A percentile compares a stretch with the other conserved stretches of the same genome.
Conservation (phyloP, 257 asterid species). For the Fraxinus quadrangulata region DNA sequence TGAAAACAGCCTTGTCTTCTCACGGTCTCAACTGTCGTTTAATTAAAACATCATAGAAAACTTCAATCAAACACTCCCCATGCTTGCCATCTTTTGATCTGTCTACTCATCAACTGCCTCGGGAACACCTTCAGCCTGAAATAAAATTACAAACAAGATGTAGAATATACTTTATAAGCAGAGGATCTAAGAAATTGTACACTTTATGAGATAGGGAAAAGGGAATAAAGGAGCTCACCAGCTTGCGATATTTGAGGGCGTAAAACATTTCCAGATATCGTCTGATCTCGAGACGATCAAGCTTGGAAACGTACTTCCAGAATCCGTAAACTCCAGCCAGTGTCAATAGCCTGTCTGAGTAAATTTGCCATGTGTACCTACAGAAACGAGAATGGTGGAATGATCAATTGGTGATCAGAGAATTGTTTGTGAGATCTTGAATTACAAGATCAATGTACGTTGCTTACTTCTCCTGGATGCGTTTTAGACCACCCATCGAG, state of each 20-base stretch:
- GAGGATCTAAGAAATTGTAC: not conserved
- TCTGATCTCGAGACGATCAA: conserved; percentile 79
- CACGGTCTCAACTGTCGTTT: not conserved
- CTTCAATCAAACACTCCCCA: not conserved
- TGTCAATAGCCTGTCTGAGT: conserved; percentile 79
- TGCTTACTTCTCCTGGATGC: conserved; percentile 87
- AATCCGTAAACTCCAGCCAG: conserved; percentile 93
- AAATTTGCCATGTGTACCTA: conserved; percentile 94
- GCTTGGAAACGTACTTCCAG: conserved; percentile 87
- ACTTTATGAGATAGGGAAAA: not conserved
- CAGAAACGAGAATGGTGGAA: not conserved
- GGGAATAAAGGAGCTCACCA: conserved; percentile 49
- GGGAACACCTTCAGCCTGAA: conserved; percentile 87
- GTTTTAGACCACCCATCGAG: conserved; percentile 67
- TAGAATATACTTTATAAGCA: not conserved
- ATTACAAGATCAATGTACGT: not conserved
- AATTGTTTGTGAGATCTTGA: not conserved
- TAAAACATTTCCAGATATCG: conserved; percentile 92
- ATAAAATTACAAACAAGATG: conserved; percentile 1
- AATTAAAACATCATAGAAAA: conserved; percentile 14
- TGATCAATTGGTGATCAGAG: not conserved
- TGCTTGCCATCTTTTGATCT: not conserved
- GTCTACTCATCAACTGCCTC: conserved; percentile 56
- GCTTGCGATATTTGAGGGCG: conserved; percentile 80
- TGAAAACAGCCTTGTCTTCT: not conserved